A percentile compares a stretch with the other conserved stretches of the same genome.
These are phyloP conservation scores for Cutaneotrichosporon sp. DNA, from an alignment of 1,284 basidiomycete species.

Conservation along the genomic window DNA sequence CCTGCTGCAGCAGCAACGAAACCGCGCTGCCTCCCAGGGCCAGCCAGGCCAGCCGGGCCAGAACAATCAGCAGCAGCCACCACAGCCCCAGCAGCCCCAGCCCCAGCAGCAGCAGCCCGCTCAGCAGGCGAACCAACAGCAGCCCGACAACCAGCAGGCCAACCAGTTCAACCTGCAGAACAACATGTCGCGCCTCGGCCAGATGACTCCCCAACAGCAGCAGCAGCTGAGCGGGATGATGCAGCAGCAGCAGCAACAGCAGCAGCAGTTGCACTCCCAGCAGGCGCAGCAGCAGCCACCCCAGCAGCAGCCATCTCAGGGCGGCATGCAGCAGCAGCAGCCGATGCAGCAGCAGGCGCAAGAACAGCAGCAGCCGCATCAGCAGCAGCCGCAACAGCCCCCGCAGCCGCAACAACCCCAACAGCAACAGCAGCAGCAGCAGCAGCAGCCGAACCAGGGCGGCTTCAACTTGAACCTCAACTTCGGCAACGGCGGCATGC, in stretches of 20 bases:
- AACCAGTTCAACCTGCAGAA: conserved; percentile 6
- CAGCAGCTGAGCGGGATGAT: conserved; percentile 3
- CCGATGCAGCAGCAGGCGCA: conserved; percentile 9
- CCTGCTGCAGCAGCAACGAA: conserved; percentile 15
- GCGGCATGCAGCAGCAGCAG: conserved; percentile 7
- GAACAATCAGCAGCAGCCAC: conserved; percentile 10
- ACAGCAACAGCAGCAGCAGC: conserved; percentile 6
- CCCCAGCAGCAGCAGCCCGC: conserved; percentile 4
- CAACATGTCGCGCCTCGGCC: not conserved
- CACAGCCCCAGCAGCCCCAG: no score
- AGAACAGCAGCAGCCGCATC: conserved; percentile 14
- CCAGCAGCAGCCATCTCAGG: not conserved
- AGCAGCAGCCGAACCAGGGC: conserved; percentile 9
- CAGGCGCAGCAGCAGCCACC: conserved; percentile 11
- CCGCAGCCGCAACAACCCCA: conserved; percentile 4
- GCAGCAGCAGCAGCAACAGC: conserved; percentile 17
- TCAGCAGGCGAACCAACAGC: conserved; percentile 17
- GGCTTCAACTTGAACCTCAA: not conserved
- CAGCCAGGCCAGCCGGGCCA: conserved; percentile 11
- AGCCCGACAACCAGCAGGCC: conserved; percentile 7
- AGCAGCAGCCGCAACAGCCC: conserved; percentile 13
- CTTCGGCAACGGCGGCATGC: conserved; percentile 3
- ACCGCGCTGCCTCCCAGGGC: conserved; percentile 10
- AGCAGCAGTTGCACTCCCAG: conserved; percentile 7
- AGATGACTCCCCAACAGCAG: conserved; percentile 17